Percentiles rank a stretch among this genome's conserved stretches.
These are phyloP conservation scores for Xylaria hypoxylon DNA, from an alignment of 2,329 filamentous ascomycete species.

Conservation along the genomic window DNA sequence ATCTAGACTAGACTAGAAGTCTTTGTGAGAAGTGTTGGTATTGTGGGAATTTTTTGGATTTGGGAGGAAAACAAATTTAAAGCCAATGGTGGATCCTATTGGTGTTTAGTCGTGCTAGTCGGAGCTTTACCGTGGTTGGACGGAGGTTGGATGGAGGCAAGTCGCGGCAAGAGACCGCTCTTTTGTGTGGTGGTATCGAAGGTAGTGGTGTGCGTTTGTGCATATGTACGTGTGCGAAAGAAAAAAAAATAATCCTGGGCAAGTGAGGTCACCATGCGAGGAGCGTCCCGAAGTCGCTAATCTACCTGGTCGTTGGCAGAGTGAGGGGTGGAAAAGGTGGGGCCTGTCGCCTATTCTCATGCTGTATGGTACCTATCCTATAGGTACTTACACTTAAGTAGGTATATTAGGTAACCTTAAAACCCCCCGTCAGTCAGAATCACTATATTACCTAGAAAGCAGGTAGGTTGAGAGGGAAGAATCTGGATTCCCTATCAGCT, in stretches of 20 bases:
- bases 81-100: slow-evolving; percentile 26
- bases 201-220: neutral
- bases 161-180: neutral
- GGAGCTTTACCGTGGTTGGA: slow-evolving; percentile 14
- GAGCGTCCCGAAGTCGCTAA: slow-evolving; percentile 30
- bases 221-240: slow-evolving; percentile 3
- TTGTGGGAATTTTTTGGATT: slow-evolving; percentile 31
- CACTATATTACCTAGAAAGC: neutral
- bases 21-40: slow-evolving; percentile 17
- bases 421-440: neutral
- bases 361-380: neutral
- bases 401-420: neutral
- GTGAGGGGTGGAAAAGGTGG: slow-evolving; percentile 25
- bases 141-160: slow-evolving; percentile 7
- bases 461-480: neutral
- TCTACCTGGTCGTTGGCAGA: slow-evolving; percentile 17
- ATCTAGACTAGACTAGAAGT: neutral
- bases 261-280: slow-evolving; percentile 30
- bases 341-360: neutral
- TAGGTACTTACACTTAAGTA: too few relatives aligned
- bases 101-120: slow-evolving; percentile 6
- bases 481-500: neutral
- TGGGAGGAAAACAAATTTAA: slow-evolving; percentile 12
- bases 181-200: neutral
- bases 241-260: slow-evolving; percentile 20